A percentile compares a stretch with the other conserved stretches of the same genome.
phyloP scores from a whole-genome alignment of 2,329 filamentous ascomycete species.

The Aspergillus eucalypticola region DNA sequence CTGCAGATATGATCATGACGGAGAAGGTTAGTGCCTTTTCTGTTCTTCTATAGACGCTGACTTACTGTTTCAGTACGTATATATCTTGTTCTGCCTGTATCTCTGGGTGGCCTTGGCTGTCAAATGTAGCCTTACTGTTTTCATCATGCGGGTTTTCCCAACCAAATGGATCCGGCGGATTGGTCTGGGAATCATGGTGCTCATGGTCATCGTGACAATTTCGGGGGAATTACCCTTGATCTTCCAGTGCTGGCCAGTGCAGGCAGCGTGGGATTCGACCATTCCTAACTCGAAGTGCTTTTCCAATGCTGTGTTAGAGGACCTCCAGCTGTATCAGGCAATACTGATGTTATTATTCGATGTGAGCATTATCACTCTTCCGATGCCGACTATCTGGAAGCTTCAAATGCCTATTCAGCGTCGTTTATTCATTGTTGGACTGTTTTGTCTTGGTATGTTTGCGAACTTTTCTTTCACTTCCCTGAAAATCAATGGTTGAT shows the following conservation, averaged over 20 bases:
- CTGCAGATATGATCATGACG: neutral
- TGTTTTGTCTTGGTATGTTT: neutral
- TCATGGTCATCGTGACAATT: neutral
- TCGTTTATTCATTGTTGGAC: neutral
- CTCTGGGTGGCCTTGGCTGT: neutral
- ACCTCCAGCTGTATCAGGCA: constrained; percentile 1
- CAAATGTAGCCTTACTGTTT: neutral
- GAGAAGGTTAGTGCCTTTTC: neutral
- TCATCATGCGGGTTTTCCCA: neutral
- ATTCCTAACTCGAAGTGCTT: neutral
- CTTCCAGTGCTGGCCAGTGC: constrained; percentile 2
- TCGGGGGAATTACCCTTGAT: neutral
- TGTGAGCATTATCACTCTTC: neutral
- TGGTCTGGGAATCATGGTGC: neutral
- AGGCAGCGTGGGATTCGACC: neutral
- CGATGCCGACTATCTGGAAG: neutral
- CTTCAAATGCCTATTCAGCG: neutral
- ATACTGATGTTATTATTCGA: neutral
- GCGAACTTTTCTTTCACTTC: neutral
- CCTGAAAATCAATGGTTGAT: no score
- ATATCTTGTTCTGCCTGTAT: neutral
- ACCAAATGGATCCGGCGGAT: neutral
- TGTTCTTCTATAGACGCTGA: neutral
- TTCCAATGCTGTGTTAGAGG: neutral
- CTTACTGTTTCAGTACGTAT: neutral